Conservation (phyloP, 352 stramenopile species). For the Pythium brachiatum region DNA sequence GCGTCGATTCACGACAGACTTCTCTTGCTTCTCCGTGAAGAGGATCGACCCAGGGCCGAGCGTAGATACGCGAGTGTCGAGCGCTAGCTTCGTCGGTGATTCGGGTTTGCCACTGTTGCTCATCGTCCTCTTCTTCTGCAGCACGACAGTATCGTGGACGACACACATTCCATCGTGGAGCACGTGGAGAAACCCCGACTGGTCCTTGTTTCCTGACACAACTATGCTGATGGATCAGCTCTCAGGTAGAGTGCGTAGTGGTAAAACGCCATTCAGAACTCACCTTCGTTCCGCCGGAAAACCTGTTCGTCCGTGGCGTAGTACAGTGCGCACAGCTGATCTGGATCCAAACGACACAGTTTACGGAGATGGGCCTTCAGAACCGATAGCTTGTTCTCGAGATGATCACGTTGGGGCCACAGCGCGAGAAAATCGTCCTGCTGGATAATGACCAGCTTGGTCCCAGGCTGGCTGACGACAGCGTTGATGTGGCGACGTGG, state of each 20-base stretch:
- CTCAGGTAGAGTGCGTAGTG: neutral
- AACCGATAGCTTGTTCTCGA: conserved; percentile 33
- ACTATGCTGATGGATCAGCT: conserved; percentile 20
- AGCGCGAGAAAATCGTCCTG: conserved; percentile 31
- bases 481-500: conserved; percentile 33
- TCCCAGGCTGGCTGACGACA: conserved; percentile 16
- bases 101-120: neutral
- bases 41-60: conserved; percentile 37
- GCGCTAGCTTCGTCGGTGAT: conserved; percentile 25
- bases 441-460: conserved; percentile 39
- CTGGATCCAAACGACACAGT: conserved; percentile 32
- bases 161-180: conserved; percentile 41
- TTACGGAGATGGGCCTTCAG: conserved; percentile 34
- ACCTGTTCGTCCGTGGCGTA: conserved; percentile 31
- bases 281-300: conserved; percentile 47
- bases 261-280: neutral
- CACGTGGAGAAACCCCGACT: conserved; percentile 32
- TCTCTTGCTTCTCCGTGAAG: conserved; percentile 24
- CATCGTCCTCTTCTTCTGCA: conserved; percentile 26
- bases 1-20: conserved; percentile 6
- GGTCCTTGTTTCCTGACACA: conserved; percentile 27
- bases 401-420: conserved; percentile 30
- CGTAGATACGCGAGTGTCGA: conserved; percentile 41
- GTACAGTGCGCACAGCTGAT: conserved; percentile 46
- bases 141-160: conserved; percentile 38